phyloP scores from a whole-genome alignment of 306 rosid species.

The Pachyrhizus erosus region DNA sequence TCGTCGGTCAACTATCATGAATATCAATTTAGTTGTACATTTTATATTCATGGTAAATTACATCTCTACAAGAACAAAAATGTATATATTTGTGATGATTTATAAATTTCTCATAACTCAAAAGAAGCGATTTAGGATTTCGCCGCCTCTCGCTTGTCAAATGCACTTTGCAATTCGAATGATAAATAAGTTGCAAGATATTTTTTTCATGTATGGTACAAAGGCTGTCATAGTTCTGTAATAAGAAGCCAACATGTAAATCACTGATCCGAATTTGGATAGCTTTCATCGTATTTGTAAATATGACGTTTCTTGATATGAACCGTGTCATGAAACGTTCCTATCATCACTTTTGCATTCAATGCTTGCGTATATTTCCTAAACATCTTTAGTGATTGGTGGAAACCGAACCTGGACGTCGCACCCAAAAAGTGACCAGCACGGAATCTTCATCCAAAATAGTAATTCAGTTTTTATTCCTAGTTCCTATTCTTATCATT shows the following conservation, averaged over 20 bases:
- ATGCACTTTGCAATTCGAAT: background rate
- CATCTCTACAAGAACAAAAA: slow-evolving; percentile 11
- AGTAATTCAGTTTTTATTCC: background rate
- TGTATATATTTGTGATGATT: background rate
- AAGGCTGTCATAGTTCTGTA: background rate
- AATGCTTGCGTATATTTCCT: background rate
- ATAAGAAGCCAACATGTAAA: background rate
- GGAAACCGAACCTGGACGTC: background rate
- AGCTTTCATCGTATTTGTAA: background rate
- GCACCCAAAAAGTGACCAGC: background rate
- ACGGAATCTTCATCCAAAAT: background rate
- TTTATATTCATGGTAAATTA: background rate
- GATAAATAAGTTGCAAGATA: background rate
- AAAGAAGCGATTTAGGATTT: background rate
- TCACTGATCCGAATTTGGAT: background rate
- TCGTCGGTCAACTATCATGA: slow-evolving; percentile 63
- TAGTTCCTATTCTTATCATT: background rate
- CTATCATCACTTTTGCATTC: background rate
- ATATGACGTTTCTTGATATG: background rate
- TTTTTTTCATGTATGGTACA: background rate
- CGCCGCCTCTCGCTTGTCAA: background rate
- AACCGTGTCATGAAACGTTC: background rate
- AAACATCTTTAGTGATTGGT: background rate
- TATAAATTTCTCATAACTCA: background rate
- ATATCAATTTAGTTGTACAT: background rate